phyloP scores from a whole-genome alignment of 441 rosid species.

The Corymbia citriodora region DNA sequence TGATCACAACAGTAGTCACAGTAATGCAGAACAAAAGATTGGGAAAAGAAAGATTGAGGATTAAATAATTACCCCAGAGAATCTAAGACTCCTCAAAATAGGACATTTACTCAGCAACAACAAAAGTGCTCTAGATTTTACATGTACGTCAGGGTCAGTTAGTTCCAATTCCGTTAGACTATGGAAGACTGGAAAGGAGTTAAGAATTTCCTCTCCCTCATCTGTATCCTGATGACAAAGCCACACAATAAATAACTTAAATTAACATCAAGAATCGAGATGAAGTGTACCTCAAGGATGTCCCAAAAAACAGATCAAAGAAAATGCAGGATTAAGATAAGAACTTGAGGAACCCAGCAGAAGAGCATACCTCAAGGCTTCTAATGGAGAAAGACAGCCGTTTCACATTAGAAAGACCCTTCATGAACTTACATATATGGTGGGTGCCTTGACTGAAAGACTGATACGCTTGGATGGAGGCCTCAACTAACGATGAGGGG shows the following conservation, averaged over 20 bases:
- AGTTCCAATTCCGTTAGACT: neutral
- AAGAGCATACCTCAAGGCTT: neutral
- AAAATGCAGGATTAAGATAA: neutral
- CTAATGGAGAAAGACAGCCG: neutral
- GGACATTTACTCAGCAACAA: neutral
- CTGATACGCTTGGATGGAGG: neutral
- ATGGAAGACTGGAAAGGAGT: neutral
- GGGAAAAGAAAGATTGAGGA: neutral
- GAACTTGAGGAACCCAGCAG: neutral
- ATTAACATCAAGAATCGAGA: neutral
- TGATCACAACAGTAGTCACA: neutral
- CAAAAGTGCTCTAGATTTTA: neutral
- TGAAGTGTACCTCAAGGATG: neutral
- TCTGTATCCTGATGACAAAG: neutral
- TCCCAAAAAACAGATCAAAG: neutral
- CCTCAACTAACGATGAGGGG: neutral
- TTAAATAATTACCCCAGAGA: neutral
- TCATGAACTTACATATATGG: neutral
- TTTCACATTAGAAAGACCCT: neutral
- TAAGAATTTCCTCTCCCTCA: neutral
- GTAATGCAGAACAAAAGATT: neutral
- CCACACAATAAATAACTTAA: neutral
- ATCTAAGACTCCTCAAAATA: neutral
- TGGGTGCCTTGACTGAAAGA: neutral
- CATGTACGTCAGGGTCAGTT: neutral